A percentile compares a stretch with the other conserved stretches of the same genome.
Conservation (phyloP, 2,329 filamentous ascomycete genomes). For the Pestalotiopsis sp. region DNA sequence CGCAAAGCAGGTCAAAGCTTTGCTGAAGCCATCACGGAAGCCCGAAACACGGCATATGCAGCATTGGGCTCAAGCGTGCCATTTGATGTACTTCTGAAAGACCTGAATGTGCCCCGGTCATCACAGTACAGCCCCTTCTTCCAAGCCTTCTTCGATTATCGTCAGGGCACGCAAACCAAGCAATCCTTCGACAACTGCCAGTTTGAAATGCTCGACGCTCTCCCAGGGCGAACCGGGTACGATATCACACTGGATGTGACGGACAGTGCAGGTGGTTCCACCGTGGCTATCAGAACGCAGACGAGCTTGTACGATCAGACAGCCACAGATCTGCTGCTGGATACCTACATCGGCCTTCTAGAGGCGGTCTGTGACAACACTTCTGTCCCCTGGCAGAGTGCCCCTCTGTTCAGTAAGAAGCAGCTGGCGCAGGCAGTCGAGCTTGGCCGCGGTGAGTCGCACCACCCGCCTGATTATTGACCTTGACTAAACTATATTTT, state of each 20-base stretch:
- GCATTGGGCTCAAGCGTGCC: constrained; percentile 18
- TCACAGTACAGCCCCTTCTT: constrained; percentile 40
- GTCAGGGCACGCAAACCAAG: constrained; percentile 25
- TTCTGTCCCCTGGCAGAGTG: not conserved
- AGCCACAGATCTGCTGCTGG: constrained; percentile 25
- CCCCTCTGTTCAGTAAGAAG: not conserved
- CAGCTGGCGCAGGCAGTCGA: not conserved
- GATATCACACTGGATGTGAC: constrained; percentile 38
- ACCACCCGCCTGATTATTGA: no score
- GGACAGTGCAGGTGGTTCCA: constrained; percentile 25
- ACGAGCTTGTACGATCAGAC: constrained; percentile 31
- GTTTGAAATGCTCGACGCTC: constrained; percentile 19
- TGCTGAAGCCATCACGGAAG: constrained; percentile 9
- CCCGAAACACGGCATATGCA: constrained; percentile 18
- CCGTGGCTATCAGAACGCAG: constrained; percentile 30
- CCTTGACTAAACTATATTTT: no score
- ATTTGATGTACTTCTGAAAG: constrained; percentile 42
- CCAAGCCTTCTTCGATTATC: constrained; percentile 35
- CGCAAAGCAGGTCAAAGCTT: constrained; percentile 16
- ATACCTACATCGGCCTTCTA: constrained; percentile 26
- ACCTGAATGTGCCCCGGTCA: constrained; percentile 39
- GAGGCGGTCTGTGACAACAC: constrained; percentile 20
- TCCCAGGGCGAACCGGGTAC: constrained; percentile 24
- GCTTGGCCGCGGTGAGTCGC: constrained; percentile 6
- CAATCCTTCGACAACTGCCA: constrained; percentile 20